Conservation (phyloP, 176 grass and related monocot species). For the Eragrostis nindensis region DNA sequence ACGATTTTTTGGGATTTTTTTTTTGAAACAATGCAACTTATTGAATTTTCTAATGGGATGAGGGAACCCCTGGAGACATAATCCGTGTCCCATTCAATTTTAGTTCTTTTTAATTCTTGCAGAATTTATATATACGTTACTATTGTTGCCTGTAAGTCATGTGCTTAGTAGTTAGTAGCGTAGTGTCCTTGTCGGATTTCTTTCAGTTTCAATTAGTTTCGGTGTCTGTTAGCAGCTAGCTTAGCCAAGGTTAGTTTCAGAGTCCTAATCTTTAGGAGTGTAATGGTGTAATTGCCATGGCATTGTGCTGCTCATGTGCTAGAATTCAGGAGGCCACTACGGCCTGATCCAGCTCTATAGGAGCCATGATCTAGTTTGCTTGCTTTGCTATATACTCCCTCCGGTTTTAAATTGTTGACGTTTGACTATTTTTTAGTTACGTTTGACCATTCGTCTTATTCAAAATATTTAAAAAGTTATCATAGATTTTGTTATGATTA, state of each 20-base stretch:
- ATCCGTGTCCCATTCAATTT: neutral
- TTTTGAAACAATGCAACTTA: neutral
- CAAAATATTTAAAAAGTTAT: too few relatives aligned
- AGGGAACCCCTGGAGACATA: neutral
- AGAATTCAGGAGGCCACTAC: neutral
- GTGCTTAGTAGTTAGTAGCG: neutral
- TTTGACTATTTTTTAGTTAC: too few relatives aligned
- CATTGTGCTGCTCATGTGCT: neutral
- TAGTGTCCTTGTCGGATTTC: neutral
- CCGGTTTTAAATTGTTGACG: too few relatives aligned
- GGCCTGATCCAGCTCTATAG: neutral
- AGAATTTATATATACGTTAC: neutral
- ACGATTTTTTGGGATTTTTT: too few relatives aligned
- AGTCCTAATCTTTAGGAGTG: neutral
- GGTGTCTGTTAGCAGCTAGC: neutral
- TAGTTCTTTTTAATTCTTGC: conserved; percentile 13
- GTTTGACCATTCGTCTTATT: too few relatives aligned
- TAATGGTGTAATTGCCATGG: neutral
- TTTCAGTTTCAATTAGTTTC: too few relatives aligned
- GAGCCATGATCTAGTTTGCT: neutral
- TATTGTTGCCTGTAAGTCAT: neutral
- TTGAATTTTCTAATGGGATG: neutral
- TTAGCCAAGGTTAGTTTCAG: neutral
- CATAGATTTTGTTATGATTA: too few relatives aligned
- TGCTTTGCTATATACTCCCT: neutral